Percentiles rank a stretch among this genome's conserved stretches.
Conservation (phyloP, 192 early-diverging fungal genomes). For the Backusella australiensis region DNA sequence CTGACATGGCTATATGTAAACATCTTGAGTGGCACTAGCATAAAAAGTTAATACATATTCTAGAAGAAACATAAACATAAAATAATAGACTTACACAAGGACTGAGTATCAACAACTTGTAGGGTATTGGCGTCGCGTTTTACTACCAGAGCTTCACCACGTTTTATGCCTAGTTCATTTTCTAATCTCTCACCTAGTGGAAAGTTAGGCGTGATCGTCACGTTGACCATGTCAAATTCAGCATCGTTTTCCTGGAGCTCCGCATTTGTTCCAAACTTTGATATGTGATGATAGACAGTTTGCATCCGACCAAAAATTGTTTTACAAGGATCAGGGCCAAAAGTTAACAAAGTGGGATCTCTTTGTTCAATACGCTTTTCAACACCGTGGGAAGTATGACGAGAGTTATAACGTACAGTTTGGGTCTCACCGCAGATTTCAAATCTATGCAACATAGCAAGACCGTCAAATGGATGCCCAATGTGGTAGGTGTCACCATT, state of each 20-base stretch:
- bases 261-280: slow-evolving; percentile 21
- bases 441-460: slow-evolving; percentile 38
- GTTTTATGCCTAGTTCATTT: slow-evolving; percentile 20
- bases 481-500: slow-evolving; percentile 38
- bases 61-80: not conserved
- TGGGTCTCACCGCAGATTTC: slow-evolving; percentile 21
- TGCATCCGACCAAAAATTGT: slow-evolving; percentile 36
- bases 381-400: slow-evolving; percentile 35
- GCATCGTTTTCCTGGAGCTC: slow-evolving; percentile 26
- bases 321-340: slow-evolving; percentile 40
- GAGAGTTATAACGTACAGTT: slow-evolving; percentile 30
- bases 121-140: slow-evolving; percentile 39
- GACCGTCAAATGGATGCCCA: slow-evolving; percentile 37
- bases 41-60: not conserved
- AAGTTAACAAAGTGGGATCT: slow-evolving; percentile 35
- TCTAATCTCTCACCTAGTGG: slow-evolving; percentile 27
- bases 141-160: slow-evolving; percentile 31
- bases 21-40: slow-evolving; percentile 34
- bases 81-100: slow-evolving; percentile 23
- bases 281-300: slow-evolving; percentile 33
- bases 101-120: slow-evolving; percentile 29
- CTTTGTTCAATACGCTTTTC: slow-evolving; percentile 25
- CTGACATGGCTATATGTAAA: slow-evolving; percentile 36
- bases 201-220: slow-evolving; percentile 41
- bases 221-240: slow-evolving; percentile 40